Evolutionary conservation across 768 basidiomycete species (phyloP), one percentile per base, ranked within the genome.

Genomic region (Tephrocybe sp.): DNA sequence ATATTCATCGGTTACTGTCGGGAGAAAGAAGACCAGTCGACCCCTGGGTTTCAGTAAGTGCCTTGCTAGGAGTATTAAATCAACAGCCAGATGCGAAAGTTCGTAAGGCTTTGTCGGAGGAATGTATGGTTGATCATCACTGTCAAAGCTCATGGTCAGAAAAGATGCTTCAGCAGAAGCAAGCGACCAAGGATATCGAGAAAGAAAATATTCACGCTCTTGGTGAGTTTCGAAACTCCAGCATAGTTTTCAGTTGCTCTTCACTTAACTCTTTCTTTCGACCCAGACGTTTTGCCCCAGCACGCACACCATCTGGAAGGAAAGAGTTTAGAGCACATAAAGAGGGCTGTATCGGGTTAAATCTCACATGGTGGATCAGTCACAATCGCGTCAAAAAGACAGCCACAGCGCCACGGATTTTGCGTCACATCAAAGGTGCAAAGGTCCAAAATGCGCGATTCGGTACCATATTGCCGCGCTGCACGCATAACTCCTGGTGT

Each of bases 21-120:
- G 92, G 17, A 98, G 76, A 72, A 98, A 98, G 71, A 97, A 98
- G 3, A 99, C 96, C 13, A 99, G 78, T 35, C 97, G 74, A 11
- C 97, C 97, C 19, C 76, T 77, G 1, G 91, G 91, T 55, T 84
- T 91, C 23, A 99, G 78, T 22, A 97, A 71, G 66, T 89, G 91
- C 45, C 94, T 80, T 2, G 92, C 83, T 39, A 93, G 77, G 13
- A 85, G 63, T 23, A 98, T 82, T 12, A 99, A 83, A 63, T 97
- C 95, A 12, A 73, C 57, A 8, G 87, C 86, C 35, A 99, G 80
- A 46, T 84, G 78, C 2, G 90, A 89, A 35, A 99, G 78, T 56
- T 98, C 94, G 68, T 98, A 98, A 1, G 95, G 94, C 57, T 84
- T 85, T 14, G 85, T 94, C 0, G 95, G 93, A 0, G 94, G 94